These are phyloP conservation scores for Clonostachys byssicola DNA, from an alignment of 2,329 filamentous ascomycete species.

Conservation along the genomic window DNA sequence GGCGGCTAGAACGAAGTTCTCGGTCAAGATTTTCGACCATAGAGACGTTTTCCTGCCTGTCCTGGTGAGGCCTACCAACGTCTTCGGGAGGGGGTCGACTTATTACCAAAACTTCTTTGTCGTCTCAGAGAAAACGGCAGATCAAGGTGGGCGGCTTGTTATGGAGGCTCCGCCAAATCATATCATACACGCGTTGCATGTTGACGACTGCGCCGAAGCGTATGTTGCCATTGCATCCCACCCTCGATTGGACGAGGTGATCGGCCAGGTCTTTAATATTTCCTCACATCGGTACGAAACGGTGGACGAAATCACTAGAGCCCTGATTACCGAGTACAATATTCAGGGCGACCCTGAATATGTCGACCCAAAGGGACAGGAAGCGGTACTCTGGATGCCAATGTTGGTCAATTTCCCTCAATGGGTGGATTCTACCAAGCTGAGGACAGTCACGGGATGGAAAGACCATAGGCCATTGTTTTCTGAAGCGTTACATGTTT, in stretches of 20 bases:
- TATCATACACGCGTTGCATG: conserved; percentile 39
- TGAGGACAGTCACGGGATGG: conserved; percentile 34
- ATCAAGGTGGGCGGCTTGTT: conserved; percentile 4
- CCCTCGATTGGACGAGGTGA: conserved; percentile 11
- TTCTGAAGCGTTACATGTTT: conserved; percentile 23
- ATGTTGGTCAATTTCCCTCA: conserved; percentile 25
- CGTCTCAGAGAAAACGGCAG: conserved; percentile 17
- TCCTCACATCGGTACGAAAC: conserved; percentile 39
- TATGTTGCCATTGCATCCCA: conserved; percentile 35
- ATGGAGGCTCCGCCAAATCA: conserved; percentile 26
- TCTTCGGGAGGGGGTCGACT: conserved; percentile 39
- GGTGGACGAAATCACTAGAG: conserved; percentile 25
- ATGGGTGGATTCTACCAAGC: conserved; percentile 34
- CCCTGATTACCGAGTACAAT: conserved; percentile 33
- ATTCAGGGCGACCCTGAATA: conserved; percentile 23
- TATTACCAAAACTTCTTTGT: conserved; percentile 33
- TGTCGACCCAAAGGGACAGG: conserved; percentile 8
- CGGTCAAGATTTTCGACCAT: conserved; percentile 24
- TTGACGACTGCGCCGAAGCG: conserved; percentile 43
- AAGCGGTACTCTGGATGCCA: conserved; percentile 7
- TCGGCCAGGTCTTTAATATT: conserved; percentile 38
- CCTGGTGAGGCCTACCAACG: conserved; percentile 37
- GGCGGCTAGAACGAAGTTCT: conserved; percentile 21
- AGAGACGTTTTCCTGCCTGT: conserved; percentile 31
- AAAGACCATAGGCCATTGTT: conserved; percentile 26